Evolutionary conservation across 169 alveolate species (phyloP), one percentile per base, ranked within the genome.

Genomic region (Eimeria sp.): DNA sequence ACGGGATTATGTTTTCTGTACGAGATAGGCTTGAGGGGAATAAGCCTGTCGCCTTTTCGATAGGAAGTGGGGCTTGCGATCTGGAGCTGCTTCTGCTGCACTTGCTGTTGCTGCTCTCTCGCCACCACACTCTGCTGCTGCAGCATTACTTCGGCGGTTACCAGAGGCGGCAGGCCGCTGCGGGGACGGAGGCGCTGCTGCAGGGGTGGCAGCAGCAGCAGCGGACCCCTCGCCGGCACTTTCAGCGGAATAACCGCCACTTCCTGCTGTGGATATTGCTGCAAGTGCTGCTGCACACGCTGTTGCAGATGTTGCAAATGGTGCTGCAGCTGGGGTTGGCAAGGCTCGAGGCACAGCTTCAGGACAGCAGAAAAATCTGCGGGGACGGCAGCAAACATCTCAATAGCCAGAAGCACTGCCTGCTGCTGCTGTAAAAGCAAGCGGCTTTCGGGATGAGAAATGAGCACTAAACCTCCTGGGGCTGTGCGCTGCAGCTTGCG

Each of bases 371-470:
- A 76, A 84, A 57, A 84, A 61, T 84, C 58, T 49, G 92, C 76
- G 13, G 92, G 92, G 40, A 84, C 27, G 5, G 92, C 75, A 54
- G 78, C 92, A 40, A 84, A 34, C 73, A 84, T 84, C 57, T 84
- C 92, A 13, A 84, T 20, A 25, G 78, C 92, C 14, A 84, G 76
- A 6, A 84, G 76, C 57, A 45, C 76, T 13, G 92, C 92, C 27
- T 84, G 92, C 18, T 84, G 92, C 92, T 84, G 92, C 78, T 57
- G 92, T 78, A 84, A 78, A 51, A 40, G 40, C 57, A 65, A 40
- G 13, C 78, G n/a, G 92, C 78, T 84, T 58, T 84, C 92, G 20
- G 92, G 92, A 45, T 84, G 92, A 3, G 92, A 78, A 57, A 84
- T 84, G 10, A 84, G 30, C 54, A 84, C 78, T 18, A 84, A 27